Conservation (phyloP, 108 stramenopile genomes). For the Nannochloropsis oceanica region DNA sequence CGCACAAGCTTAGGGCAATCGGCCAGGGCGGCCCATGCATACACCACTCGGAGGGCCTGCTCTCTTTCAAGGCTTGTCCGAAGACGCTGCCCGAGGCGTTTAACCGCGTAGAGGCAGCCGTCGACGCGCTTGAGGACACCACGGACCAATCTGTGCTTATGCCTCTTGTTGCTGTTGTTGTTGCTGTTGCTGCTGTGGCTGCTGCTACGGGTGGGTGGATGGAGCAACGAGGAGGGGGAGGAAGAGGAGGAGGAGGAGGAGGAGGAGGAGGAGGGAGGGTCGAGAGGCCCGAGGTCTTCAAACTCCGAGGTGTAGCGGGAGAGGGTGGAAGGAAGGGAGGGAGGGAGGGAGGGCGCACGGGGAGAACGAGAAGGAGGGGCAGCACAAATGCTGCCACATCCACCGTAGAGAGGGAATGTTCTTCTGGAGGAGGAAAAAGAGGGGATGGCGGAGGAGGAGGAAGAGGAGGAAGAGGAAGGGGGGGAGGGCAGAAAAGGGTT, state of each 20-base stretch:
- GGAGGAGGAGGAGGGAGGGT: not conserved
- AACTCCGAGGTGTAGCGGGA: not conserved
- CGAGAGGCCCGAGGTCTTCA: not conserved
- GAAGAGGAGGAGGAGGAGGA: not conserved
- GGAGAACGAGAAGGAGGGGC: not conserved
- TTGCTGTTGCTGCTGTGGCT: not conserved
- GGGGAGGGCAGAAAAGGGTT: too few relatives aligned
- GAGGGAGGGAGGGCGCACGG: not conserved
- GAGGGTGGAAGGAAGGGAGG: not conserved
- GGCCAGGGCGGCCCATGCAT: not conserved
- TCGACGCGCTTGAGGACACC: not conserved
- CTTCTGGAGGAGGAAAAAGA: too few relatives aligned
- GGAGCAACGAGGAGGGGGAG: not conserved
- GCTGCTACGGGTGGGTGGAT: not conserved
- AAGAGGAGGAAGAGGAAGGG: too few relatives aligned
- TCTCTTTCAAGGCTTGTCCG: not conserved
- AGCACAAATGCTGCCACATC: not conserved
- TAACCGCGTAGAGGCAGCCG: not conserved
- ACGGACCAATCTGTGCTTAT: not conserved
- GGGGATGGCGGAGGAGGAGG: too few relatives aligned
- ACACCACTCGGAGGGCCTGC: not conserved
- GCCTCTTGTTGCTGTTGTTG: not conserved
- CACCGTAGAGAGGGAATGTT: not conserved
- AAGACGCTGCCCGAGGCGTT: not conserved
- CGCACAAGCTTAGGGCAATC: not conserved